Base-by-base conservation (phyloP, 2,329 filamentous ascomycete species). In the Arthrobotrys megalospora region DNA sequence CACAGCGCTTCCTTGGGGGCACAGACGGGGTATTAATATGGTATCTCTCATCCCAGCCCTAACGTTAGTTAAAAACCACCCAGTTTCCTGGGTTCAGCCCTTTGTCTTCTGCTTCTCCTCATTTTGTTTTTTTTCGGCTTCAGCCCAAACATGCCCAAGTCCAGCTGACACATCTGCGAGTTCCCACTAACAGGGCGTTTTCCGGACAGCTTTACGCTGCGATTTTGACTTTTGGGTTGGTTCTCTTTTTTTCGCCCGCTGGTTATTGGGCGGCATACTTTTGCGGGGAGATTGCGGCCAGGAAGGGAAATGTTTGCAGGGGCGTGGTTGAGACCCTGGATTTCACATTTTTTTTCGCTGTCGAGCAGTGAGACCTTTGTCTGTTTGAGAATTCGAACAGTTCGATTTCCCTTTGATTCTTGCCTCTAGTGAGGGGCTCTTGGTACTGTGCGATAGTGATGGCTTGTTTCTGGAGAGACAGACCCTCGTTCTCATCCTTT, bases 201-300 rank as follows among this genome's bases (percentile, higher is more conserved):
- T 60, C 36, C 55, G 34, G 2, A 3, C 67, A 34, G 43, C 34
- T 38, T 53, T 60, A 2, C 50, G n/a, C 41, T 41, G 38, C 3
- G 11, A 12, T 16, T 14, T 16, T 45, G 2, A 12, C 12, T 12
- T 38, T n/a, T 19, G 16, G 6, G 6, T 36, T 55, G 6, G 32
- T n/a, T n/a, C n/a, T 14, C 6, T 21, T 24, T 48, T 52, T 52
- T 63, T 43, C 36, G 19, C 12, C 50, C 10, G 28, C 12, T 65
- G 32, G 24, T 41, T 41, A 24, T 24, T 24, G 38, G 21, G 16
- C 8, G 24, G 60, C 43, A 48, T 24, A 14, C 41, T 70, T 58
- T 77, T 60, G 65, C 58, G 73, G 73, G 65, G 66, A 66, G 60
- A 70, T 77, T 71, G 41, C 50, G 34, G 19, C 12, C 24, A 16